phyloP scores from a whole-genome alignment of 2,329 filamentous ascomycete species.

The Colletotrichum lupini region DNA sequence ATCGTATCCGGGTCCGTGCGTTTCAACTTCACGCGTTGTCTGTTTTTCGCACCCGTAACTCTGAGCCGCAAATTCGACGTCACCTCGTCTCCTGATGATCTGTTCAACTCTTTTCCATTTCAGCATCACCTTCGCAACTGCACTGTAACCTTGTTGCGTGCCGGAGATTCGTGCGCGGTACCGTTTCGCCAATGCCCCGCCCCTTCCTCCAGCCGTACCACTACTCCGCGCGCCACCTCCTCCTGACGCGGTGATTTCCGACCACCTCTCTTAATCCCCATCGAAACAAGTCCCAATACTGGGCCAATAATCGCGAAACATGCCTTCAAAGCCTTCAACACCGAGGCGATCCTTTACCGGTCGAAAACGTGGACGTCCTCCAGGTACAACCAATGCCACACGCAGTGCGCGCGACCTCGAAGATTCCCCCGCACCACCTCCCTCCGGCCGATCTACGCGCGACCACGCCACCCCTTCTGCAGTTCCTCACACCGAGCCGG shows the following conservation, averaged over 20 bases:
- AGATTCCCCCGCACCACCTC: conserved; percentile 43
- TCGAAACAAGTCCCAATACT: conserved; percentile 22
- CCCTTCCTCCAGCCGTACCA: conserved; percentile 35
- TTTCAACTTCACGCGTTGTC: conserved; percentile 53
- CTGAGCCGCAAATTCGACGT: conserved; percentile 46
- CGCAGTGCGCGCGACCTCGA: conserved; percentile 52
- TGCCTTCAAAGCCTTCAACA: conserved; percentile 48
- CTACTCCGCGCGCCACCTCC: conserved; percentile 38
- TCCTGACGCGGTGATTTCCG: conserved; percentile 39
- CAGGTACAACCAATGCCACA: conserved; percentile 54
- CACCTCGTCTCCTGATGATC: conserved; percentile 45
- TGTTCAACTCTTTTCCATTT: conserved; percentile 22
- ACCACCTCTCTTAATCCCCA: conserved; percentile 16
- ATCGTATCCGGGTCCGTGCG: conserved; percentile 43
- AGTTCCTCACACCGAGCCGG: conserved; percentile 60
- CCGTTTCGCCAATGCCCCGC: conserved; percentile 36
- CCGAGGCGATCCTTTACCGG: conserved; percentile 55
- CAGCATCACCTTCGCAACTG: conserved; percentile 19
- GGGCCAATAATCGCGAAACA: conserved; percentile 34
- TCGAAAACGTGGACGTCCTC: conserved; percentile 60
- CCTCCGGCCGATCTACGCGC: conserved; percentile 47
- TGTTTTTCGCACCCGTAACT: conserved; percentile 49
- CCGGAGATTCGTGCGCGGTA: conserved; percentile 34
- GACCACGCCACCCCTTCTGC: conserved; percentile 37
- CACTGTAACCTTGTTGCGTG: conserved; percentile 37